Base-by-base conservation (phyloP, 2,329 filamentous ascomycete genomes). In the Neocucurbitaria cava region DNA sequence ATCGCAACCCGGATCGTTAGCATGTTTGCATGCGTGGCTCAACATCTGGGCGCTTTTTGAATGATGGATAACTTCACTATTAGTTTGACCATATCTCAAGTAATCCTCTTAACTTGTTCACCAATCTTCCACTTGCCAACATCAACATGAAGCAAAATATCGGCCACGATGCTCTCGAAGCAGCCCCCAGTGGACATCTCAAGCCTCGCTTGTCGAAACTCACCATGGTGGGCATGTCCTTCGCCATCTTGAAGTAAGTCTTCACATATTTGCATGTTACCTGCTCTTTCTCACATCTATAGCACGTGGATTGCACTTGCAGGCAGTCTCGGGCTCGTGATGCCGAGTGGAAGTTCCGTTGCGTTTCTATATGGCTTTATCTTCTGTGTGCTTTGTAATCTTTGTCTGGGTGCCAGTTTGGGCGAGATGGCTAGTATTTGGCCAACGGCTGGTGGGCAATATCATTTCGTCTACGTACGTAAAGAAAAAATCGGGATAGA, bases 391-490 rank as follows among this genome's bases (percentile, higher is more conserved):
- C 28, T 80, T 4, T 80, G 78, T 62, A 80, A 79, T 53, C 69
- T 81, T 8, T 74, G 74, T 6, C 66, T 81, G 1, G 75, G 74
- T 0, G 73, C 77, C 0, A 80, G 77, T 23, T 62, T 81, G 4
- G 79, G 76, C 1, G 79, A 81, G 52, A 61, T 81, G 2, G 73
- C 76, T 0, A 75, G 77, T 2, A 76, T 81, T 39, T 82, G 78
- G 77, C 79, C 78, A 0, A 82, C 79, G 0, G 77, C 79, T 0
- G 79, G 78, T 7, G 79, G 79, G 0, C 79, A 81, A 10, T 28
- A 28, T 28, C 26, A 28, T 28, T 28, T 28, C 26, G 10, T 28
- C 26, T 28, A 28, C 26, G 26, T 28, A 28, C 26, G 26, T 28
- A 28, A 28, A 28, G 26, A 28, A 6, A 28, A 28, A 10, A 28